Evolutionary conservation across 768 basidiomycete genomes (phyloP).

Genomic region (Floccularia luteovirens): DNA sequence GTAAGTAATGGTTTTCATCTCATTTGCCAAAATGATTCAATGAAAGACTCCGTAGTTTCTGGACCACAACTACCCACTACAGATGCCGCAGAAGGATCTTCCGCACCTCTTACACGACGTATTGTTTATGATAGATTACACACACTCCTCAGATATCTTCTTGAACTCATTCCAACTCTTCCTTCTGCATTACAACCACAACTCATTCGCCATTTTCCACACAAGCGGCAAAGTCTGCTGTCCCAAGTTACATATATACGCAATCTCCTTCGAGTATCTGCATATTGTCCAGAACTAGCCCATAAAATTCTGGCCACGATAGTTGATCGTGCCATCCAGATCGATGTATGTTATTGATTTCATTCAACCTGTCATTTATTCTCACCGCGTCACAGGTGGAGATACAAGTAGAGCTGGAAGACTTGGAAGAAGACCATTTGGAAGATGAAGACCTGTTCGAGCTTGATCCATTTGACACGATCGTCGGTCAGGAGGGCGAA

Average conservation of each 20-base stretch:
- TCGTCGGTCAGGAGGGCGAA: constrained; percentile 68
- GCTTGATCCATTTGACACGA: constrained; percentile 80
- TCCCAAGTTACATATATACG: constrained; percentile 86
- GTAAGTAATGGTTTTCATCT: constrained; percentile 39
- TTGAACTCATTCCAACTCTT: constrained; percentile 87
- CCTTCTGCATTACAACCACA: constrained; percentile 82
- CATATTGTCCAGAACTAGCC: constrained; percentile 82
- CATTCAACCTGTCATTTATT: neutral
- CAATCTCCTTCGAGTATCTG: constrained; percentile 74
- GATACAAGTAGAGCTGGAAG: constrained; percentile 93
- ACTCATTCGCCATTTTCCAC: constrained; percentile 81
- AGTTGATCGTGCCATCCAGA: constrained; percentile 90
- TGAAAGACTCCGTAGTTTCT: constrained; percentile 42
- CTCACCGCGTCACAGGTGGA: constrained; percentile 61
- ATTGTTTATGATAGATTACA: constrained; percentile 85
- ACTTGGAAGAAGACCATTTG: constrained; percentile 66
- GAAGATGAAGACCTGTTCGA: constrained; percentile 61
- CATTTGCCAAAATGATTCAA: constrained; percentile 5
- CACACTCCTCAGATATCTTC: constrained; percentile 75
- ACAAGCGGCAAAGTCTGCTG: constrained; percentile 79
- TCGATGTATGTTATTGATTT: constrained; percentile 62
- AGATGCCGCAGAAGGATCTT: constrained; percentile 54
- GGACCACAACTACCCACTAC: constrained; percentile 56
- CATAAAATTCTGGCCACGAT: constrained; percentile 83
- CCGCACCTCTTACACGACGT: constrained; percentile 69